Evolutionary conservation across 306 rosid species (phyloP).

Genomic region (barrel medic (Medicago truncatula)): DNA sequence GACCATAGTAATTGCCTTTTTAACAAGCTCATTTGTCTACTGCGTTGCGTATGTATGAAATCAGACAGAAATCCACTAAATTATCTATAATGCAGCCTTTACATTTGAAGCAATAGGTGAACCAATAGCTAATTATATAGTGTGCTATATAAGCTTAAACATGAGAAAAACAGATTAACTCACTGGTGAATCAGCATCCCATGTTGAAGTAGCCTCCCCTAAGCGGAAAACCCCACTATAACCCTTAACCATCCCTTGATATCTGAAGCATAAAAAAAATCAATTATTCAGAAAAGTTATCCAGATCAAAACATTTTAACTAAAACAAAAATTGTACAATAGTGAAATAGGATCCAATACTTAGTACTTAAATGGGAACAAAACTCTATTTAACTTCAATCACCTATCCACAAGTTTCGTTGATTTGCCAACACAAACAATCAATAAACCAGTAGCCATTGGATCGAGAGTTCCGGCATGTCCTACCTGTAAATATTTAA

Average conservation of each 20-base stretch:
- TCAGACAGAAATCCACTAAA: slow-evolving; percentile 8
- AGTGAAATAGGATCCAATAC: slow-evolving; percentile 20
- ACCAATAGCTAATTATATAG: neutral
- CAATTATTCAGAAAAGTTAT: slow-evolving; percentile 33
- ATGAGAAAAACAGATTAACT: slow-evolving; percentile 46
- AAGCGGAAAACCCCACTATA: slow-evolving; percentile 94
- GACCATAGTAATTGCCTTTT: neutral
- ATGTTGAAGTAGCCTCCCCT: slow-evolving; percentile 99
- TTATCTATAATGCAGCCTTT: slow-evolving; percentile 20
- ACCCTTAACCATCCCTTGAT: slow-evolving; percentile 94
- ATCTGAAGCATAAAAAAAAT: slow-evolving; percentile 57
- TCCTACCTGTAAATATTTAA: slow-evolving; percentile 76
- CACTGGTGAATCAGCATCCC: slow-evolving; percentile 98
- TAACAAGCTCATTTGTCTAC: neutral
- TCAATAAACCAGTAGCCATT: slow-evolving; percentile 96
- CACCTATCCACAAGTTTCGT: slow-evolving; percentile 87
- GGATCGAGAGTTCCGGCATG: slow-evolving; percentile 99
- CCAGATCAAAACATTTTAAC: slow-evolving; percentile 32
- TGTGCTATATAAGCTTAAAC: neutral
- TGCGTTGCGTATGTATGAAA: neutral
- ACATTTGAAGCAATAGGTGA: neutral
- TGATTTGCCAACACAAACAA: slow-evolving; percentile 96
- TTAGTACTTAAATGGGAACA: slow-evolving; percentile 32
- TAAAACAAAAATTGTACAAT: slow-evolving; percentile 17
- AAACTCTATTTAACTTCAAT: slow-evolving; percentile 21